A percentile compares a stretch with the other conserved stretches of the same genome.
Conservation (phyloP, 345 rosid genomes). For the Rhizophora apiculata region DNA sequence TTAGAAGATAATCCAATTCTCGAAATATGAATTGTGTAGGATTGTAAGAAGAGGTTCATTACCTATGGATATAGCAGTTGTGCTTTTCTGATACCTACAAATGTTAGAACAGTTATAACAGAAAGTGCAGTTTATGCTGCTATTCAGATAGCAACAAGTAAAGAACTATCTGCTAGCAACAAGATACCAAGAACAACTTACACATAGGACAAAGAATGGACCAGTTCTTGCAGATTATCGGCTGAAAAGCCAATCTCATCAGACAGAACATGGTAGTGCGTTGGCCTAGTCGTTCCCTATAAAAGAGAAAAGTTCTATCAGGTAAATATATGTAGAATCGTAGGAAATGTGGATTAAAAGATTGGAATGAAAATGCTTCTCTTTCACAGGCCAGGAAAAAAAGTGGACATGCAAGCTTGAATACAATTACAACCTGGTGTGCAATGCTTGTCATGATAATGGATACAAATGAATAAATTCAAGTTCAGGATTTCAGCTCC, state of each 20-base stretch:
- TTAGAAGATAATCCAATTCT: neutral
- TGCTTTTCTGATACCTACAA: conserved; percentile 30
- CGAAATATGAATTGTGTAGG: neutral
- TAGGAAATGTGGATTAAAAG: neutral
- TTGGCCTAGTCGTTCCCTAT: conserved; percentile 31
- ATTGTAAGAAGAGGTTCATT: neutral
- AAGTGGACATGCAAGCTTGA: no score
- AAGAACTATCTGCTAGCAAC: neutral
- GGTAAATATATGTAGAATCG: neutral
- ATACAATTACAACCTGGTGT: no score
- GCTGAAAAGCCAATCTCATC: conserved; percentile 31
- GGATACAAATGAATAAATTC: no score
- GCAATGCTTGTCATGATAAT: no score
- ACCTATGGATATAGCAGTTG: conserved; percentile 26
- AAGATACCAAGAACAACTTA: conserved; percentile 1
- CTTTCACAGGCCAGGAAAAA: no score
- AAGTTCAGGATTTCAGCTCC: no score
- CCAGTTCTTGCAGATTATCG: conserved; percentile 25
- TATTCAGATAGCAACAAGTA: no score
- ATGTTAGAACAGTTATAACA: neutral
- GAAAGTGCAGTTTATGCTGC: neutral
- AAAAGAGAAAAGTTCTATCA: neutral
- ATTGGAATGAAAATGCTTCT: no score
- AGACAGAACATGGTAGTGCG: conserved; percentile 28
- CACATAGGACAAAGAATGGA: conserved; percentile 32